Evolutionary conservation across 768 basidiomycete genomes (phyloP), one percentile per base, ranked within the genome.

Genomic region (Auricularia cornea): DNA sequence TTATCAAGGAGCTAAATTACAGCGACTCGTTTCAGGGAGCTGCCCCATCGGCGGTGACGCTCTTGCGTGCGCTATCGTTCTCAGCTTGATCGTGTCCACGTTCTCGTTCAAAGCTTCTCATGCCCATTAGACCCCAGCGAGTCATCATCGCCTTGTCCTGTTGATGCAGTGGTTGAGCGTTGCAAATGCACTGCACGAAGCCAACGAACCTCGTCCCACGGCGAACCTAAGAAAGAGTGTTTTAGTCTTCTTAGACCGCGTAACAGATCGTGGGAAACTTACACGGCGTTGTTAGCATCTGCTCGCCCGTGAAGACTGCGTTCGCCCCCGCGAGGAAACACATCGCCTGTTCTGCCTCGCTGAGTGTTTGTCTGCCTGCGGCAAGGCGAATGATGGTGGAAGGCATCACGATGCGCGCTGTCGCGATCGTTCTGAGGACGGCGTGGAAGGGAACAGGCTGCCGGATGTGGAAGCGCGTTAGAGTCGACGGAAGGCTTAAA

Each of bases 301-400:
- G 82, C 72, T 98, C 96, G 51, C 95, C 96, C n/a, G 96, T 98
- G 74, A 98, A 98, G 65, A 98, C 88, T 26, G 96, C 96, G 71
- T 98, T 98, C 26, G 95, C 96, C 28, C 96, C 96, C 1, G 96
- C 94, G 90, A 98, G 90, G 78, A 98, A 98, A 71, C 93, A 94
- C 89, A 98, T 94, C 6, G 89, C 94, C 72, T 98, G 96, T 74
- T 98, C 91, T 10, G 90, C 81, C 78, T 98, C 96, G 64, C 80
- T 81, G 68, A 97, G 83, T 2, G 86, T 90, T 73, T 93, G 93
- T 70, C 96, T 80, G 30, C 96, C 96, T 23, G 96, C 96, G 6
- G 96, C 94, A 29, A 98, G 85, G 63, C 96, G 85, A 64, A 98
- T 97, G 70, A 98, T 98, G 12, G 96, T 94, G 64, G 79, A 81